Conservation (phyloP, 2,329 filamentous ascomycete species). For the Diaporthe sp. region DNA sequence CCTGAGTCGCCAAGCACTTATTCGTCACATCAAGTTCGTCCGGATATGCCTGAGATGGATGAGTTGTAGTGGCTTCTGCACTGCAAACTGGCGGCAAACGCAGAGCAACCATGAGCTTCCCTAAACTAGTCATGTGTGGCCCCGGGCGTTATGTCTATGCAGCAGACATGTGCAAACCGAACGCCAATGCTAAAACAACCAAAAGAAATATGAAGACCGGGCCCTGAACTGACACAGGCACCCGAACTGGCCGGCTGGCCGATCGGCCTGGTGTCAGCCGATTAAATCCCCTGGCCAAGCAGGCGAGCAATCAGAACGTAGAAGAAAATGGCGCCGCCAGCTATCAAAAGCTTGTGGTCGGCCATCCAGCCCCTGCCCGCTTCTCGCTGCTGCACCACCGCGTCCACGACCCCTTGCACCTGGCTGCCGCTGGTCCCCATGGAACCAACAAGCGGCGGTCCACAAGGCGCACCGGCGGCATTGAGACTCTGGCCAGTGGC, state of each 20-base stretch:
- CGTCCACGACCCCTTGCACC: constrained; percentile 82
- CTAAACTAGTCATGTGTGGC: constrained; percentile 25
- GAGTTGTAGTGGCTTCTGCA: constrained; percentile 16
- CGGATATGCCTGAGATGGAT: constrained; percentile 1
- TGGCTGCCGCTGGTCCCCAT: constrained; percentile 73
- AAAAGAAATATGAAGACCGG: neutral
- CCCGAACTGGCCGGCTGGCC: neutral
- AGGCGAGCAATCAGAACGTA: constrained; percentile 88
- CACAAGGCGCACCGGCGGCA: constrained; percentile 60
- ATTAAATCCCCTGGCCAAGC: constrained; percentile 63
- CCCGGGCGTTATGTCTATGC: constrained; percentile 22
- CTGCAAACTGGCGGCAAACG: neutral
- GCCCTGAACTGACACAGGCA: neutral
- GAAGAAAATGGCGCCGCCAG: constrained; percentile 78
- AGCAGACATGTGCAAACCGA: constrained; percentile 34
- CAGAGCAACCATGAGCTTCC: constrained; percentile 3
- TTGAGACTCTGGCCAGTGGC: constrained; percentile 78
- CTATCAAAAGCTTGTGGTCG: constrained; percentile 82
- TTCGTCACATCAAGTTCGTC: constrained; percentile 1
- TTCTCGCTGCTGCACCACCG: constrained; percentile 79
- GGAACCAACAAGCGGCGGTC: constrained; percentile 68
- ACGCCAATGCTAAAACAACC: constrained; percentile 34
- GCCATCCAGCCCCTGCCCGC: constrained; percentile 87
- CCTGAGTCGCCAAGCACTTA: neutral
- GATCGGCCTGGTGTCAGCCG: neutral